phyloP scores from a whole-genome alignment of 163 green algal genomes.

The Scenedesmus sp. region DNA sequence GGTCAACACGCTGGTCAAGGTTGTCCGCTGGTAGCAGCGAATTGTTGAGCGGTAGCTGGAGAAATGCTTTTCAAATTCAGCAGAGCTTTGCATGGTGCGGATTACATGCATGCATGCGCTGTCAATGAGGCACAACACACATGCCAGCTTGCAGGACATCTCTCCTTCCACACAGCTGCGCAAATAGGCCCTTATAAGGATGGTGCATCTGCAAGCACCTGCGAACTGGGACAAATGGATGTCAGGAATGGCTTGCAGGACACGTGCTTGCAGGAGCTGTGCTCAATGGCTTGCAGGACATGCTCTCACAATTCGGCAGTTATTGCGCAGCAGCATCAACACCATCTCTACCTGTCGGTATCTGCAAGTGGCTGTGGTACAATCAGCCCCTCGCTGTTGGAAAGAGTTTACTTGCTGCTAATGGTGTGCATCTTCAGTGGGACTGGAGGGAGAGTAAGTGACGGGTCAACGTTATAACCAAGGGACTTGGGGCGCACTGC shows the following conservation, averaged over 20 bases:
- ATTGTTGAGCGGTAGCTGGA: neutral
- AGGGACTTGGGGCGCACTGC: no score
- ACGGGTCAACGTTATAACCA: no score
- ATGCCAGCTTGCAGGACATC: neutral
- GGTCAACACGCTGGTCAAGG: neutral
- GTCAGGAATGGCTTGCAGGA: neutral
- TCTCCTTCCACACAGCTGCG: neutral
- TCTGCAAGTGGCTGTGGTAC: no score
- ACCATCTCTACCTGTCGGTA: no score
- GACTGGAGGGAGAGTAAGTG: no score
- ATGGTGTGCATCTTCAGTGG: no score
- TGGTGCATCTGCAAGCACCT: neutral
- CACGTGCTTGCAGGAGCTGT: neutral
- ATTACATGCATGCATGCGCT: neutral
- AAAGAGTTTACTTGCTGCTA: no score
- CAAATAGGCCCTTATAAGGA: neutral
- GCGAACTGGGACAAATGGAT: neutral
- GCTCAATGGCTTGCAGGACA: no score
- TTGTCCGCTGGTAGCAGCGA: neutral
- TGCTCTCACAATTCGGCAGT: no score
- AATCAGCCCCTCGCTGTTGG: no score
- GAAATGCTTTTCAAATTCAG: neutral
- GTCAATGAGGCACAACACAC: neutral
- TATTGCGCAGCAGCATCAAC: no score
- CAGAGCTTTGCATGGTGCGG: neutral